Evolutionary conservation across 148 eudicot species (phyloP), one percentile per base, ranked within the genome.

Genomic region (Rhododendron kiyosumense): DNA sequence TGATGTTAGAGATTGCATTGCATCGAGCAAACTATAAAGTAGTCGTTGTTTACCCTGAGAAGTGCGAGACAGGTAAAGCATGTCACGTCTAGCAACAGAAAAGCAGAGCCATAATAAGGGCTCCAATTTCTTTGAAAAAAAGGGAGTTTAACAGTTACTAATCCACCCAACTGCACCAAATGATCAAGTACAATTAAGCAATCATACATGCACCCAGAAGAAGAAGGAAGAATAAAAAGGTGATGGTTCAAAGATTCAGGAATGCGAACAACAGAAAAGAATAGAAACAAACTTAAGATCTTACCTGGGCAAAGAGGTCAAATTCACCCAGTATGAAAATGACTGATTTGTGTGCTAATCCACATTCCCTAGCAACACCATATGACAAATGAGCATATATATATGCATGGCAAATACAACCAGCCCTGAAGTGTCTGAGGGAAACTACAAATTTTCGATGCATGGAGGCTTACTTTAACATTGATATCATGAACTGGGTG

Each of bases 1-100:
- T 88, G 99, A 95, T 77, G 98, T 88, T 86, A 97, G 94, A 81
- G 99, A 94, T 85, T 97, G 99, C 98, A 97, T 94, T 88, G 98
- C 98, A 90, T 97, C 99, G 76, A 97, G 89, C 88, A 97, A 91
- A 90, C 98, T 95, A 88, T 97, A 97, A 28, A 97, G 96, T 84
- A 97, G 84, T 65, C 94, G 92, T 85, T 97, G 99, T 90, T 97
- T 97, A 48, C 98, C 99, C 98, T 97, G 94, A 88, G 87, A 85
- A 88, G 36, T 79, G 54, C 26, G 24, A 69, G 57, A 83, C 15
- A 26, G 24, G 67, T 13, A 36, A 87, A 78, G 51, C 9, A 5
- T 20, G 20, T 81, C 30, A 74, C 28, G 4, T 24, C 52, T 14
- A 81, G 63, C 4, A 36, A 52, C 18, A 18, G 38, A 54, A 69